phyloP scores from a whole-genome alignment of 2,329 filamentous ascomycete genomes.

The Fonsecaea monophora region DNA sequence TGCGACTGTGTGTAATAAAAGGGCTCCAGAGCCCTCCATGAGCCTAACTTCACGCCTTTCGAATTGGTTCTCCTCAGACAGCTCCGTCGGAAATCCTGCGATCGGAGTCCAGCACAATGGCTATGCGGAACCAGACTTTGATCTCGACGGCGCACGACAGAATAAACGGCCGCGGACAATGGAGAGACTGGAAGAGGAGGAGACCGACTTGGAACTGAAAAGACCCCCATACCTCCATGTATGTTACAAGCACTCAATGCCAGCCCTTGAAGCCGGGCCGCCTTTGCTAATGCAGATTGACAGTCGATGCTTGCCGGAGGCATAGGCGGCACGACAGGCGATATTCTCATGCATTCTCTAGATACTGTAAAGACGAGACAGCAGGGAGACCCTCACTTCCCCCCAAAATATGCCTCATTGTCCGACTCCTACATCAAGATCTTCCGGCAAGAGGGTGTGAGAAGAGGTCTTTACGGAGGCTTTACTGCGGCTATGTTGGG shows the following conservation, averaged over 20 bases:
- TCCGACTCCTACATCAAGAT: constrained; percentile 92
- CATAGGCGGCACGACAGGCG: constrained; percentile 87
- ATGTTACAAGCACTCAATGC: constrained; percentile 44
- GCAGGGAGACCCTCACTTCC: constrained; percentile 92
- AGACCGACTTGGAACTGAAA: constrained; percentile 39
- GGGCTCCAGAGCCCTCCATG: constrained; percentile 55
- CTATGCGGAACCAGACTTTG: constrained; percentile 43
- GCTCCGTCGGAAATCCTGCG: constrained; percentile 37
- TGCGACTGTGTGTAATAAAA: not conserved
- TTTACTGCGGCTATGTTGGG: constrained; percentile 88
- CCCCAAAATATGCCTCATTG: constrained; percentile 89
- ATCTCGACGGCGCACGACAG: constrained; percentile 39
- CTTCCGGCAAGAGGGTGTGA: constrained; percentile 85
- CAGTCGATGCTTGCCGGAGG: constrained; percentile 96
- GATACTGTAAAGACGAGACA: constrained; percentile 98
- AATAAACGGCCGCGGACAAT: constrained; percentile 38
- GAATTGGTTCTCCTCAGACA: constrained; percentile 58
- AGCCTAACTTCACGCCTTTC: constrained; percentile 63
- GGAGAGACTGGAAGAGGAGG: constrained; percentile 39
- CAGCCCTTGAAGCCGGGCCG: constrained; percentile 21
- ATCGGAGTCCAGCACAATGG: constrained; percentile 38
- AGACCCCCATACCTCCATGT: constrained; percentile 71
- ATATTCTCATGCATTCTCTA: constrained; percentile 98
- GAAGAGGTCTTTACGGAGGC: constrained; percentile 88
- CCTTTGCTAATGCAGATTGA: constrained; percentile 27